Base-by-base conservation (phyloP, 495 filamentous ascomycete genomes). In the Penicillium canariense region DNA sequence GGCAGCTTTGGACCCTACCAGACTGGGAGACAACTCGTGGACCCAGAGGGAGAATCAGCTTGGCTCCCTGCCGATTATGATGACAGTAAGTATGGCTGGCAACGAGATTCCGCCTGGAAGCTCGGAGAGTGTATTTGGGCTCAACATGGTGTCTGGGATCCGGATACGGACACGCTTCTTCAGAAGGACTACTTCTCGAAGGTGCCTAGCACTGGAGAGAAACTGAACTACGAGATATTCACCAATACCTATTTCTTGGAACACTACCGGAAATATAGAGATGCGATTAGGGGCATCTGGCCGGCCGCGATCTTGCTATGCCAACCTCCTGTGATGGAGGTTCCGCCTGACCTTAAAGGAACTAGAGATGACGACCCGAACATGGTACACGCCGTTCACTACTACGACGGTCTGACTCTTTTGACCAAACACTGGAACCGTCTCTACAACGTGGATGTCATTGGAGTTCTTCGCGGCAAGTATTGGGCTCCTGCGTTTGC, bases 351-450 rank as follows among this genome's bases (percentile, higher is more conserved):
- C 31, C 84, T 97, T 56, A 96, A 96, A 67, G 91, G 86, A 8
- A 95, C 94, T 0, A 74, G 77, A 39, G 91, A 97, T 64, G 91
- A 96, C 61, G 90, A 97, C 62, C 85, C 86, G 7, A 87, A 87
- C 43, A 86, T 97, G 82, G 88, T 91, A 10, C 97, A 96, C 67
- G 84, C 94, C 3, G 91, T 91, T 10, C 94, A 98, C 71, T 98
- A 87, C 66, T 98, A 98, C 68, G 94, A 98, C 66, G 94, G 95
- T 11, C 84, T 98, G 20, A 98, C 94, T 0, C 80, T 98, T 31
- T 87, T 98, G 82, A 97, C 89, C 18, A 98, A 98, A 73, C 95
- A 95, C 68, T 98, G 95, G 84, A 98, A 97, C 66, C 86, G 91
- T 1, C 81, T 87, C 18, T 98, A 94, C 86, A 98, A 98, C 62